These are phyloP conservation scores for Penicillium soppii DNA, from an alignment of 495 filamentous ascomycete genomes.

Conservation along the genomic window DNA sequence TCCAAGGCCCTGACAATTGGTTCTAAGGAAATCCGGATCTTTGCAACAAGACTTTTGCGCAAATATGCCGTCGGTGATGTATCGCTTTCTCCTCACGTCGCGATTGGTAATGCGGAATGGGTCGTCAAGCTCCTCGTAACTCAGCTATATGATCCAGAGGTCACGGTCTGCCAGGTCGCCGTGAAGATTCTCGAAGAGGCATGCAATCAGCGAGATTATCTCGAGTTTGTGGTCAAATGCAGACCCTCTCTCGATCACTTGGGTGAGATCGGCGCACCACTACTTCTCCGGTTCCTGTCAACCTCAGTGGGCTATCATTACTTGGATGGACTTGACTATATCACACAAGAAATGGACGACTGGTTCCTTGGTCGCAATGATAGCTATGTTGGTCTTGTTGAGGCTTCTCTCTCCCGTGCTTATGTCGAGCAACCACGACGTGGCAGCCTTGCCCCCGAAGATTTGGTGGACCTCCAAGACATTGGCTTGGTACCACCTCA, in stretches of 20 bases:
- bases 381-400: conserved; percentile 88
- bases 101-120: conserved; percentile 71
- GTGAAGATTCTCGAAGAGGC: conserved; percentile 97
- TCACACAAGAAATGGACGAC: conserved; percentile 98
- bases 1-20: conserved; percentile 91
- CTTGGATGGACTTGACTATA: conserved; percentile 94
- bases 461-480: conserved; percentile 57
- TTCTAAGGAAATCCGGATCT: conserved; percentile 86
- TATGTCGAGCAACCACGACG: conserved; percentile 62
- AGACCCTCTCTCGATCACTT: conserved; percentile 94
- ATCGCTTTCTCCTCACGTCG: conserved; percentile 26
- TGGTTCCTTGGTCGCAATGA: conserved; percentile 98
- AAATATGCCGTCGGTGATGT: conserved; percentile 66
- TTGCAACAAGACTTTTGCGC: conserved; percentile 76
- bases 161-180: conserved; percentile 92
- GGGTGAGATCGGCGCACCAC: conserved; percentile 92
- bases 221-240: conserved; percentile 96
- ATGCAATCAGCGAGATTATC: conserved; percentile 82
- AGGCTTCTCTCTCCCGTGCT: conserved; percentile 89
- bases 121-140: conserved; percentile 94
- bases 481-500: conserved; percentile 82
- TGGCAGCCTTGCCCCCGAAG: conserved; percentile 46
- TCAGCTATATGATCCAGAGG: conserved; percentile 94
- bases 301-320: conserved; percentile 98
- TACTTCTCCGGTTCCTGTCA: conserved; percentile 89